Conservation (phyloP, 495 filamentous ascomycete genomes). For the Aspergillus olivimuriae region DNA sequence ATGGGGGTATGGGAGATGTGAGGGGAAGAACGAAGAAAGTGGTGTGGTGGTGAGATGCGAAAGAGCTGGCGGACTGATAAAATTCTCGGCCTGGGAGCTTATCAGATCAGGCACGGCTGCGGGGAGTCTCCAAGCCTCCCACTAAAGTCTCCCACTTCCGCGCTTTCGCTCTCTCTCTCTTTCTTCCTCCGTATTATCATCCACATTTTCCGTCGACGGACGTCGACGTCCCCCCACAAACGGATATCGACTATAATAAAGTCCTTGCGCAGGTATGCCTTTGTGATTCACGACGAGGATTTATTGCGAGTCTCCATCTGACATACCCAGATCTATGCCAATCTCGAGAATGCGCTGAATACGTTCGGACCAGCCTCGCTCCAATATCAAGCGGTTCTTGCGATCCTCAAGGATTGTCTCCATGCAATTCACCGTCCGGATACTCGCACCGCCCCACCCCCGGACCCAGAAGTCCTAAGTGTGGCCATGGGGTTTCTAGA, state of each 20-base stretch:
- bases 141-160: no score
- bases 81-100: conserved; percentile 3
- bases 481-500: conserved; percentile 36
- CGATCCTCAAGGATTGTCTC: conserved; percentile 33
- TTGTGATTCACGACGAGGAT: neutral
- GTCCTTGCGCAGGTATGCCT: conserved; percentile 24
- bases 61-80: neutral
- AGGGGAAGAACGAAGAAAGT: neutral
- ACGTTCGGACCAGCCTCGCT: conserved; percentile 35
- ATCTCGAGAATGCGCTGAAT: conserved; percentile 34
- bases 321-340: conserved; percentile 31
- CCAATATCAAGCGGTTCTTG: conserved; percentile 32
- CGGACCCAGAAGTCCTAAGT: conserved; percentile 32
- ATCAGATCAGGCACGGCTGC: conserved; percentile 5
- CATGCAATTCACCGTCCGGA: conserved; percentile 23
- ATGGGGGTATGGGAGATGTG: neutral
- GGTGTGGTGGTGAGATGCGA: neutral
- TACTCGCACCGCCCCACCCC: conserved; percentile 1
- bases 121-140: no score
- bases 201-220: no score
- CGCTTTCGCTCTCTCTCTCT: neutral
- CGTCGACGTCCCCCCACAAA: neutral
- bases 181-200: neutral
- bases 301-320: neutral
- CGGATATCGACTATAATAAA: conserved; percentile 22